Base-by-base conservation (phyloP, 1,139 yeast genomes). In the Diutina scorzettiae region DNA sequence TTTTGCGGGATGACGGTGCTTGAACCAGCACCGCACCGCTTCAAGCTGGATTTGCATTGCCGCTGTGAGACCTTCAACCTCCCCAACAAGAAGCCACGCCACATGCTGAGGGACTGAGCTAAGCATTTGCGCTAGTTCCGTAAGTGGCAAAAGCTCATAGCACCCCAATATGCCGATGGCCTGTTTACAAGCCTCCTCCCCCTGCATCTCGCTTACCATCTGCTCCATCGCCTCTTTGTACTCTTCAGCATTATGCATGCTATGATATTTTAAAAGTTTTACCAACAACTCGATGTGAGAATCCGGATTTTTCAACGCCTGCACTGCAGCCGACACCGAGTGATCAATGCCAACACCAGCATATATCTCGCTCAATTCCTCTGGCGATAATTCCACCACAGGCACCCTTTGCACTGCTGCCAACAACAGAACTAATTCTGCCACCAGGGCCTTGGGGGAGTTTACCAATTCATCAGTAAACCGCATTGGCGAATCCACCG, bases 11-110 rank as follows among this genome's bases (percentile, higher is more conserved):
- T 20, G 11, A 4, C 39, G 27, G 16, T 23, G 7, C 5, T 12
- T 34, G n/a, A 23, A 23, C 39, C 39, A 34, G 17, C 23, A 4
- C 5, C 39, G 39, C 12, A 34, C 39, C 2, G 39, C 39, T 21
- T 14, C 29, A n/a, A 21, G 16, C n/a, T 34, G 39, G 17, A 19
- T 21, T 5, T 20, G 11, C 21, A 19, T 20, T n/a, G 37, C 37
- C n/a, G 20, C n/a, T 5, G 24, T 20, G 7, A 20, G 37, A 5
- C 14, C 25, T 5, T 24, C 14, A 14, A n/a, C 21, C 11, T 32
- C 37, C 17, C 12, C 24, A 5, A 19, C 5, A 5, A 32, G 21
- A 5, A 32, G n/a, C 37, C 37, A 32, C 14, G 25, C 24, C 17
- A 32, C 25, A 5, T 19, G n/a, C 25, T 32, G 19, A 6, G 37